Conservation (phyloP, 2,329 filamentous ascomycete genomes). For the Alternaria infectoria region DNA sequence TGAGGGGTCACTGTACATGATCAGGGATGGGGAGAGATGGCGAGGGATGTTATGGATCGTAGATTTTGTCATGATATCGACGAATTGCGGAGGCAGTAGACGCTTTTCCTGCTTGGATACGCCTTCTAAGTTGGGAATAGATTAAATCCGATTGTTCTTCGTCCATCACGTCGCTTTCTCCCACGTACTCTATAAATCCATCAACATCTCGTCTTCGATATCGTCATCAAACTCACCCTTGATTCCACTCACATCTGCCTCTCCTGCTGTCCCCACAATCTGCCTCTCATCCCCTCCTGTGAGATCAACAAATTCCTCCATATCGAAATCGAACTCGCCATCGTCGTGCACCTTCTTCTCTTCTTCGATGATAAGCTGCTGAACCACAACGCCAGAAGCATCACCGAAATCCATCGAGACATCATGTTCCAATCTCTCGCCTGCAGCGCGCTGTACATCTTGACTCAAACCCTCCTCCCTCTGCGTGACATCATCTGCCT, state of each 20-base stretch:
- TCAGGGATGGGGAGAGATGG: too few relatives aligned
- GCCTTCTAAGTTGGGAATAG: too few relatives aligned
- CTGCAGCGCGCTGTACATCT: neutral
- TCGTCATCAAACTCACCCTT: conserved; percentile 8
- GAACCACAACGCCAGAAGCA: neutral
- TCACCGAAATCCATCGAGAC: neutral
- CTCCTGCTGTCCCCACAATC: neutral
- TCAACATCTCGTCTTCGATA: conserved; percentile 36
- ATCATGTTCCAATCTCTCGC: neutral
- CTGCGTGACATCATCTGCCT: neutral
- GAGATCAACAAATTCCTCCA: neutral
- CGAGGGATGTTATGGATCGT: too few relatives aligned
- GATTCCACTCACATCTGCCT: neutral
- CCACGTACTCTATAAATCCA: conserved; percentile 20
- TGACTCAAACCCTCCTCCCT: neutral
- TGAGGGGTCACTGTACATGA: neutral
- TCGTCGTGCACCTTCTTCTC: neutral
- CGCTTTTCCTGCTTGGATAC: too few relatives aligned
- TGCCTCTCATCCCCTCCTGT: neutral
- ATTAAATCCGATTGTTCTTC: neutral
- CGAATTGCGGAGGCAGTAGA: too few relatives aligned
- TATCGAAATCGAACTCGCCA: neutral
- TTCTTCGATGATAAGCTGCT: neutral
- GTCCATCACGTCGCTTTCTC: neutral
- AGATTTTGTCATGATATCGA: too few relatives aligned